These are phyloP conservation scores for Tuber melanosporum DNA, from an alignment of 495 filamentous ascomycete genomes.

Conservation along the genomic window DNA sequence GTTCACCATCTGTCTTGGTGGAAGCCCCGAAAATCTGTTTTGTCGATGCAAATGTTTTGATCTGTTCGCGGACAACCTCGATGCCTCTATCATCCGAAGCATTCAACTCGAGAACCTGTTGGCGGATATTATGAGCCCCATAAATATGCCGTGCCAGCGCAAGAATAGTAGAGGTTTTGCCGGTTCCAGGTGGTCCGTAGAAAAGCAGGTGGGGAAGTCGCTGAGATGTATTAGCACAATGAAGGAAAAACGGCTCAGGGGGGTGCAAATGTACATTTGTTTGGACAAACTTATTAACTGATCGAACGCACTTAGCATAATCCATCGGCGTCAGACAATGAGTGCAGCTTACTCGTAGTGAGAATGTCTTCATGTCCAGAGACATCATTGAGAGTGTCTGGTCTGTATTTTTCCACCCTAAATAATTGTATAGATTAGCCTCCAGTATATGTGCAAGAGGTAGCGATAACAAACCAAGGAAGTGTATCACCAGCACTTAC, in stretches of 20 bases:
- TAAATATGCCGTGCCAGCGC: slow-evolving; percentile 87
- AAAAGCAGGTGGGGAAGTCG: slow-evolving; percentile 93
- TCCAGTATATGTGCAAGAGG: background rate
- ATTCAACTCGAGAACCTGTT: slow-evolving; percentile 97
- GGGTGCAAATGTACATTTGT: slow-evolving; percentile 49
- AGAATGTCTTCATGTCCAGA: slow-evolving; percentile 98
- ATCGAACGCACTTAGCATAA: background rate
- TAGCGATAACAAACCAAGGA: slow-evolving; percentile 63
- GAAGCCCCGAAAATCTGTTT: slow-evolving; percentile 54
- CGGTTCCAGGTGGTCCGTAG: slow-evolving; percentile 93
- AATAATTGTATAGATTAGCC: slow-evolving; percentile 16
- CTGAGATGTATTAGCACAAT: slow-evolving; percentile 40
- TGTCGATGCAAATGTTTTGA: slow-evolving; percentile 92
- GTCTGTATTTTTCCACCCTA: slow-evolving; percentile 99
- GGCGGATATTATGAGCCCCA: slow-evolving; percentile 81
- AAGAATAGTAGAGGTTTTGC: slow-evolving; percentile 98
- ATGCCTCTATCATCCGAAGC: slow-evolving; percentile 96
- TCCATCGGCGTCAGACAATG: background rate
- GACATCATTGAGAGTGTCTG: slow-evolving; percentile 79
- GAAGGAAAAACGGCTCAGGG: background rate
- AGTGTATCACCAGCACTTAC: slow-evolving; percentile 89
- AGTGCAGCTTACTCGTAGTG: slow-evolving; percentile 55
- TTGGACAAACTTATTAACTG: slow-evolving; percentile 87
- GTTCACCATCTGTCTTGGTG: slow-evolving; percentile 45
- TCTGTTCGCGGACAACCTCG: slow-evolving; percentile 96